Evolutionary conservation across 2,329 filamentous ascomycete species (phyloP), one percentile per base, ranked within the genome.

Genomic region (Whalleya microplaca): DNA sequence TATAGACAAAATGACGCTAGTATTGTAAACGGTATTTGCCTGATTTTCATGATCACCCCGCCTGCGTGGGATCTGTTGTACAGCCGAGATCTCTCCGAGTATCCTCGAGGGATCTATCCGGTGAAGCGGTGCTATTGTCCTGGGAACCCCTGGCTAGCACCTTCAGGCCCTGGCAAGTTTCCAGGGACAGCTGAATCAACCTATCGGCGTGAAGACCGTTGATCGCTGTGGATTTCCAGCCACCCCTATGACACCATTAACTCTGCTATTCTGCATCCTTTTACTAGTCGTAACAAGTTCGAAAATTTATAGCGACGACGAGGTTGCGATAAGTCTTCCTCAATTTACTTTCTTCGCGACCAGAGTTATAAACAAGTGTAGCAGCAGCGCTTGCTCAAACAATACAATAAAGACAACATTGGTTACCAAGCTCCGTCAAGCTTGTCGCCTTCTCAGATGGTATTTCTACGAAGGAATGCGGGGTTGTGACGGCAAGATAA

Each of bases 71-170:
- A 57, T 51, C 41, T 59, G 52, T 55, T 42, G 45, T 48, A 41
- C 48, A 42, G 44, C 54, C 49, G 42, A 49, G 56, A 67, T 64
- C 51, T 58, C 21, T 61, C 51, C 42, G 55, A 64, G 57, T 51
- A 56, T 51, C 59, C 56, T 52, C 45, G 49, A 56, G 41, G 56
- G 57, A 55, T 59, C 53, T 57, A 61, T 41, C 51, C 61, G 64
- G 62, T 66, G 65, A 53, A 49, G 49, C 53, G 21, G 54, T 32
- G 41, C 55, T 49, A 55, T 65, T 65, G 62, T 3, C 55, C 62
- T 66, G 48, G 65, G 63, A 51, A 27, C 7, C 48, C 60, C 58
- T 41, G 21, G 49, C 53, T 45, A 52, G 41, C 27, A 45, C 27
- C 47, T 55, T 45, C 44, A 43, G 44, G 48, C 53, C 60, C 55